Percentiles rank a stretch among this genome's conserved stretches.
These are phyloP conservation scores for Carallia pectinifolia DNA, from an alignment of 345 rosid genomes.

Conservation along the genomic window DNA sequence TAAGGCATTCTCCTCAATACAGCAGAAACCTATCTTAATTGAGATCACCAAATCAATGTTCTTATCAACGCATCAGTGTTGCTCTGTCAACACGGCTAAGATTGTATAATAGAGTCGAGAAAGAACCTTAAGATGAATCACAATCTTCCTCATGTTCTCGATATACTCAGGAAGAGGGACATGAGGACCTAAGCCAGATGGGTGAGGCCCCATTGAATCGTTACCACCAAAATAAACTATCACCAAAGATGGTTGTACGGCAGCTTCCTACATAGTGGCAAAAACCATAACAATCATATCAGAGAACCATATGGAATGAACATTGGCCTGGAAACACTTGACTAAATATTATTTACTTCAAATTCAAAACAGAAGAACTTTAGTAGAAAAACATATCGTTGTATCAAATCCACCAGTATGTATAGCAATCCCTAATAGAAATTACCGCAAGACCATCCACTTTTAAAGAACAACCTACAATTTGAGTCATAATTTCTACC, in stretches of 20 bases:
- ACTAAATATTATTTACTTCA: too few relatives aligned
- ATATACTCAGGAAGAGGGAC: constrained; percentile 75
- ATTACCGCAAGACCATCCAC: too few relatives aligned
- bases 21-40: too few relatives aligned
- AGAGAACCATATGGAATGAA: not conserved
- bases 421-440: too few relatives aligned
- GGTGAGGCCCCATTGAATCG: constrained; percentile 93
- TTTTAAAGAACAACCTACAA: too few relatives aligned
- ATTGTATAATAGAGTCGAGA: constrained; percentile 1
- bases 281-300: not conserved
- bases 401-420: too few relatives aligned
- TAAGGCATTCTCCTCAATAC: too few relatives aligned
- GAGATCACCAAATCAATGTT: too few relatives aligned
- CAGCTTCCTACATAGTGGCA: constrained; percentile 49
- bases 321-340: not conserved
- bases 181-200: constrained; percentile 93
- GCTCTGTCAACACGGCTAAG: not conserved
- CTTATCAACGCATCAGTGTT: not conserved
- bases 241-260: constrained; percentile 70
- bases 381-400: too few relatives aligned
- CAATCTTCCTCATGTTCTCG: constrained; percentile 81
- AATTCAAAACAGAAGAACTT: too few relatives aligned
- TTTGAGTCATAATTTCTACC: too few relatives aligned
- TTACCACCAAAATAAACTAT: constrained; percentile 97
- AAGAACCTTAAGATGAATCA: constrained; percentile 70